Evolutionary conservation across 352 stramenopile genomes (phyloP).

Genomic region (Globisporangium carolinianum): DNA sequence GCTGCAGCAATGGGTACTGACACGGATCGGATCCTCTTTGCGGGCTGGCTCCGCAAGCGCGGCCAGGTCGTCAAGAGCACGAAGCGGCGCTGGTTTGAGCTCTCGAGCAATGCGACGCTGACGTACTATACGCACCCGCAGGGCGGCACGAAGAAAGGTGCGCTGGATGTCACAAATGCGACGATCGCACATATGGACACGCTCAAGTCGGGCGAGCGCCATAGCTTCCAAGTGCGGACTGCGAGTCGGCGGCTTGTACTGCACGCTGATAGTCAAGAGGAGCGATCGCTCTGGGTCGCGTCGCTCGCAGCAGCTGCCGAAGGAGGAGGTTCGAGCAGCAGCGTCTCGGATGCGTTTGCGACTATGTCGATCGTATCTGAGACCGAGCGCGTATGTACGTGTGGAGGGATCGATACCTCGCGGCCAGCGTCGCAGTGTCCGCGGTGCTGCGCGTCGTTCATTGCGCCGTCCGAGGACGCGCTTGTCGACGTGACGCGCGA

Average conservation of each 20-base stretch:
- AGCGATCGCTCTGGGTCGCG: constrained; percentile 72
- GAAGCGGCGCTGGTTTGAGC: constrained; percentile 85
- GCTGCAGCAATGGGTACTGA: constrained; percentile 36
- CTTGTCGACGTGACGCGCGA: constrained; percentile 69
- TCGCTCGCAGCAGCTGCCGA: constrained; percentile 49
- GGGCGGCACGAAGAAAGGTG: constrained; percentile 64
- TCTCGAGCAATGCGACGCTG: constrained; percentile 47
- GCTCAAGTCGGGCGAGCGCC: constrained; percentile 72
- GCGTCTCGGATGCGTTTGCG: constrained; percentile 12
- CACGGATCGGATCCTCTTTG: constrained; percentile 56
- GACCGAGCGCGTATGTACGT: constrained; percentile 56
- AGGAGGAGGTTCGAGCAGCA: constrained; percentile 17
- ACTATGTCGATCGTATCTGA: constrained; percentile 16
- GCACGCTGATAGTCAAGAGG: constrained; percentile 83
- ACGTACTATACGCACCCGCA: constrained; percentile 77
- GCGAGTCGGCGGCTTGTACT: constrained; percentile 52
- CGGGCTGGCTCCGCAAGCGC: constrained; percentile 78
- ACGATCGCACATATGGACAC: constrained; percentile 60
- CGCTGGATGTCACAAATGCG: constrained; percentile 51
- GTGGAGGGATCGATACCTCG: constrained; percentile 20
- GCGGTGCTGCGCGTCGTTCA: constrained; percentile 74
- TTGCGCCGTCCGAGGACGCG: constrained; percentile 69
- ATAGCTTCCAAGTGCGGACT: constrained; percentile 75
- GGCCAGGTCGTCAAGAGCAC: constrained; percentile 80
- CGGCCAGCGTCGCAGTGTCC: constrained; percentile 22